Conservation (phyloP, 2,329 filamentous ascomycete species). For the Alternaria arborescens region DNA sequence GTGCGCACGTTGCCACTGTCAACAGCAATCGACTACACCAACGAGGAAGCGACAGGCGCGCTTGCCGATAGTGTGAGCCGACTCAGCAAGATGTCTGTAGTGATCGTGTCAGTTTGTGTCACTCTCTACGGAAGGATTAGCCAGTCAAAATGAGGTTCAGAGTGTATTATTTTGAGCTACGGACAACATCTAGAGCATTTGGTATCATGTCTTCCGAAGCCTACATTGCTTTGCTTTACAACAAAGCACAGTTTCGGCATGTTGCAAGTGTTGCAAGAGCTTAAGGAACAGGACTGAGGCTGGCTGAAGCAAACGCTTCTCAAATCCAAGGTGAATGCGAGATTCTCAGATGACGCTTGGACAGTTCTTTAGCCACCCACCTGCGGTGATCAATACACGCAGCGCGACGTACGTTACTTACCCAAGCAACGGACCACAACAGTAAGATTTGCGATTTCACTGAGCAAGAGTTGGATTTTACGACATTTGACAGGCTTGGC, state of each 20-base stretch:
- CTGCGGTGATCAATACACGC: neutral
- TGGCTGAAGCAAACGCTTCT: neutral
- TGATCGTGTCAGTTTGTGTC: neutral
- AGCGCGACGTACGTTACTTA: neutral
- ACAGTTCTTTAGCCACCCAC: neutral
- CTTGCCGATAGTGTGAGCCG: neutral
- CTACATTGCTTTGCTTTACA: neutral
- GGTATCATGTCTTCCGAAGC: neutral
- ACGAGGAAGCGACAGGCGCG: neutral
- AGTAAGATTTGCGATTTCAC: neutral
- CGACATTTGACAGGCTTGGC: neutral
- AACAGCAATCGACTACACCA: neutral
- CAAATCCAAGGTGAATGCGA: slow-evolving; percentile 1
- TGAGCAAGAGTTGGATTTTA: neutral
- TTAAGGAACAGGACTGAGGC: neutral
- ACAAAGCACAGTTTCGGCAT: neutral
- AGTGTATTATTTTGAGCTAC: neutral
- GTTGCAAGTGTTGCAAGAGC: neutral
- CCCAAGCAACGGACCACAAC: neutral
- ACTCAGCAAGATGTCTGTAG: neutral
- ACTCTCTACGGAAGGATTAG: neutral
- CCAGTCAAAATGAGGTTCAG: neutral
- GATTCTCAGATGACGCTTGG: neutral
- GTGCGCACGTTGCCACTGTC: neutral
- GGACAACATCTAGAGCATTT: neutral